Conservation (phyloP, 345 rosid species). For the Salix koriyanagi region DNA sequence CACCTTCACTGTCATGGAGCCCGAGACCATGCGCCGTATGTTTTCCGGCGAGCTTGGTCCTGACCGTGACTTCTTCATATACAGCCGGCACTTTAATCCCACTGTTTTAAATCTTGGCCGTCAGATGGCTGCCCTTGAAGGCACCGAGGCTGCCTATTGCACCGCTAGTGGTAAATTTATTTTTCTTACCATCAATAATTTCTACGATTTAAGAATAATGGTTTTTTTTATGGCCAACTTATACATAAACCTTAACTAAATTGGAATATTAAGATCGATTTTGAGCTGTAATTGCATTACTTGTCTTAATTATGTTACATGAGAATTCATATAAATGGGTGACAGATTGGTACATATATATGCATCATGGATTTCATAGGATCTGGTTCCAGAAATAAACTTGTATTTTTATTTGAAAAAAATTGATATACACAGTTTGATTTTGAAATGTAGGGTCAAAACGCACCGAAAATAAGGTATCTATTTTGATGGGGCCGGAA, state of each 20-base stretch:
- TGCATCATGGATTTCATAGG: no score
- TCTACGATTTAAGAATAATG: not conserved
- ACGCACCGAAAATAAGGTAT: no score
- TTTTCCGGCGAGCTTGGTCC: constrained; percentile 95
- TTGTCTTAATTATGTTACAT: not conserved
- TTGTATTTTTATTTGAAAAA: no score
- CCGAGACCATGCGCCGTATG: constrained; percentile 88
- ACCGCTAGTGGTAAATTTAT: constrained; percentile 73
- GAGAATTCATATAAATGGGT: not conserved
- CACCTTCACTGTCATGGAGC: constrained; percentile 97
- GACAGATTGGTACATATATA: not conserved
- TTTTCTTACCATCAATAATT: no score
- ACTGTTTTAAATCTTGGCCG: constrained; percentile 90
- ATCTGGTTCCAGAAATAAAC: no score
- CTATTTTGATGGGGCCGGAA: no score
- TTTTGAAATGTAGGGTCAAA: no score
- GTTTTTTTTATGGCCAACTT: no score
- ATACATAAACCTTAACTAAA: no score
- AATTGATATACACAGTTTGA: no score
- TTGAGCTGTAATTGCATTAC: not conserved
- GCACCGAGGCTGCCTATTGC: constrained; percentile 96
- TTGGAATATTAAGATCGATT: no score
- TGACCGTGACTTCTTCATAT: constrained; percentile 87
- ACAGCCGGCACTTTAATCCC: constrained; percentile 97
- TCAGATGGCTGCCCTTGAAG: constrained; percentile 97